Evolutionary conservation across 148 eudicot genomes (phyloP).

Genomic region (Nepenthes gracilis): DNA sequence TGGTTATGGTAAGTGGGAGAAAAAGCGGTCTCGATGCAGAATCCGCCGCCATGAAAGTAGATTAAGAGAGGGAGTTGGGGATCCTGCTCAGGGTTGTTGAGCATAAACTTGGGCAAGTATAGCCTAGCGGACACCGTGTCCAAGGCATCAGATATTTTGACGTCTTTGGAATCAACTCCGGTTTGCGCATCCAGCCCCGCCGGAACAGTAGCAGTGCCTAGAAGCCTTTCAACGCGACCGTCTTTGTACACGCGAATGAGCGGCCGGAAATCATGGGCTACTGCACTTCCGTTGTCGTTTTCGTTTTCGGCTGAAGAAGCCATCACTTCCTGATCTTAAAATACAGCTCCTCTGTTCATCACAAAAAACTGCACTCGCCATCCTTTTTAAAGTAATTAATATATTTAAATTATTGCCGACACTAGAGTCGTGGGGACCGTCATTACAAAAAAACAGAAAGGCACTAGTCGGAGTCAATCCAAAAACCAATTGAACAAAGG

Average conservation of each 20-base stretch:
- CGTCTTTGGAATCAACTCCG: conserved; percentile 25
- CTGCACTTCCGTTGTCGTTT: not conserved
- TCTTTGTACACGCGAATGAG: conserved; percentile 18
- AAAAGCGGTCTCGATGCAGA: conserved; percentile 20
- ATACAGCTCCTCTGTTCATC: too few relatives aligned
- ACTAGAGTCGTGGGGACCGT: too few relatives aligned
- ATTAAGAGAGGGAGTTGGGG: conserved; percentile 31
- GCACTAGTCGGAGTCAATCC: too few relatives aligned
- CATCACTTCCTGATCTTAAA: too few relatives aligned
- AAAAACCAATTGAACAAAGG: too few relatives aligned
- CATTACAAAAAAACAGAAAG: too few relatives aligned
- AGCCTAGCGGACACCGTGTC: conserved; percentile 23
- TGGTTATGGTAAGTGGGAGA: conserved; percentile 9
- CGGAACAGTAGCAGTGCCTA: conserved; percentile 8
- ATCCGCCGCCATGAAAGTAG: conserved; percentile 55
- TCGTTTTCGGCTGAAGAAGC: too few relatives aligned
- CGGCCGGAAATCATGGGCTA: conserved; percentile 20
- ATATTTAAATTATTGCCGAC: too few relatives aligned
- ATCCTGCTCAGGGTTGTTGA: too few relatives aligned
- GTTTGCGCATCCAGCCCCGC: conserved; percentile 8
- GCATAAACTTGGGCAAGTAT: conserved; percentile 19
- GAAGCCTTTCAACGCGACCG: conserved; percentile 22
- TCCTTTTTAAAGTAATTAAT: too few relatives aligned
- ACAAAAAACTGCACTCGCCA: too few relatives aligned
- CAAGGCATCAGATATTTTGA: conserved; percentile 7